Percentiles rank a stretch among this genome's conserved stretches.
Evolutionary conservation across 2,329 filamentous ascomycete genomes (phyloP).

Genomic region (Claviceps spartinae): DNA sequence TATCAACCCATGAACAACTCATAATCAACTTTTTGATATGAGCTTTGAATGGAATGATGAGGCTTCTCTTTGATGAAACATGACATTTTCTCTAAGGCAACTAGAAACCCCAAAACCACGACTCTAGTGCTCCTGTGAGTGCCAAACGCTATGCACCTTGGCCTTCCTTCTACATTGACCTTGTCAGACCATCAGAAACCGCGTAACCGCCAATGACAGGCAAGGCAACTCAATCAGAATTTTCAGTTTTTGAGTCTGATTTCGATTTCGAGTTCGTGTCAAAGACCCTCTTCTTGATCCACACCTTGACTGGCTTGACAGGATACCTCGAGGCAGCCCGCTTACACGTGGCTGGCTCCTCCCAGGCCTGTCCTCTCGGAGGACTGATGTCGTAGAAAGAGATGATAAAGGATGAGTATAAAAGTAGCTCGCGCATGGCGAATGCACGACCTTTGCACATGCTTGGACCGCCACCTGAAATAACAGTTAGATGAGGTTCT

Average conservation of each 20-base stretch:
- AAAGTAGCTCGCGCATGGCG: conserved; percentile 20
- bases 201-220: not conserved
- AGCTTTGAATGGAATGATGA: no score
- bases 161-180: not conserved
- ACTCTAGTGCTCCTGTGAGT: not conserved
- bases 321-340: conserved; percentile 16
- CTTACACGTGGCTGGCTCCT: conserved; percentile 12
- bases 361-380: conserved; percentile 15
- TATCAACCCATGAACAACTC: no score
- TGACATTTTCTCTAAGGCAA: not conserved
- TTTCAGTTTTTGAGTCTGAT: not conserved
- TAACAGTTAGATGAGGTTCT: not conserved
- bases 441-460: conserved; percentile 21
- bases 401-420: conserved; percentile 21
- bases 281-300: conserved; percentile 17
- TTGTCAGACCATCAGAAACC: not conserved
- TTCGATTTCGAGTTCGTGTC: not conserved
- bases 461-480: conserved; percentile 17
- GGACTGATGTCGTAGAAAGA: conserved; percentile 24
- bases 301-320: conserved; percentile 16
- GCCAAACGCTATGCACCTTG: not conserved
- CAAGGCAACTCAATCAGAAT: not conserved
- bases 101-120: not conserved
- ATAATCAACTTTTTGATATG: no score
- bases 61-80: not conserved